Conservation (phyloP, 2,329 filamentous ascomycete genomes). For the Teratosphaeria gauchensis region DNA sequence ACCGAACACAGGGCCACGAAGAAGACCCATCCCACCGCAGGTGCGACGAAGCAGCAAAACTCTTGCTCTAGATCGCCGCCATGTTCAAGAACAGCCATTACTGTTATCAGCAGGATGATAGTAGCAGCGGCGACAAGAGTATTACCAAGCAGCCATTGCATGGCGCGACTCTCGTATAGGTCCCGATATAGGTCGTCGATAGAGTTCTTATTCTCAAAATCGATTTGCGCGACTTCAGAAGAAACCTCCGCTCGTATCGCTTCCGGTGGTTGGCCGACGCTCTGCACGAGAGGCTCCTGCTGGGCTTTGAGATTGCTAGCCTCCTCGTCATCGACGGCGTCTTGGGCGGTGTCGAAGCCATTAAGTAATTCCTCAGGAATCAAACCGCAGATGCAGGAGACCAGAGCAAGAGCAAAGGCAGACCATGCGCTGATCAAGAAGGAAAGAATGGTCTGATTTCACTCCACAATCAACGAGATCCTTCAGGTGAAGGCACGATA, state of each 20-base stretch:
- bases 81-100: background rate
- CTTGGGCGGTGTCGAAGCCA: background rate
- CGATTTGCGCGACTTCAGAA: background rate
- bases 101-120: background rate
- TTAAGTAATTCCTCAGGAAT: background rate
- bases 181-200: background rate
- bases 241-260: background rate
- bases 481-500: background rate
- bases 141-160: background rate
- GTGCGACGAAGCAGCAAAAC: background rate
- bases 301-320: background rate
- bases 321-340: background rate
- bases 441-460: background rate
- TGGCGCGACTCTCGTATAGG: background rate
- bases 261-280: background rate
- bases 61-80: background rate
- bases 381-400: background rate
- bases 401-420: background rate
- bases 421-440: background rate
- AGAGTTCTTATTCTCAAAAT: background rate
- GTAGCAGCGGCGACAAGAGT: background rate
- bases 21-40: background rate
- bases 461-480: too few species aligned
- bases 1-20: background rate
- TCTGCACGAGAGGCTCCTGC: background rate